phyloP scores from a whole-genome alignment of 2,329 filamentous ascomycete species.

The Botryosphaeria dothidea region DNA sequence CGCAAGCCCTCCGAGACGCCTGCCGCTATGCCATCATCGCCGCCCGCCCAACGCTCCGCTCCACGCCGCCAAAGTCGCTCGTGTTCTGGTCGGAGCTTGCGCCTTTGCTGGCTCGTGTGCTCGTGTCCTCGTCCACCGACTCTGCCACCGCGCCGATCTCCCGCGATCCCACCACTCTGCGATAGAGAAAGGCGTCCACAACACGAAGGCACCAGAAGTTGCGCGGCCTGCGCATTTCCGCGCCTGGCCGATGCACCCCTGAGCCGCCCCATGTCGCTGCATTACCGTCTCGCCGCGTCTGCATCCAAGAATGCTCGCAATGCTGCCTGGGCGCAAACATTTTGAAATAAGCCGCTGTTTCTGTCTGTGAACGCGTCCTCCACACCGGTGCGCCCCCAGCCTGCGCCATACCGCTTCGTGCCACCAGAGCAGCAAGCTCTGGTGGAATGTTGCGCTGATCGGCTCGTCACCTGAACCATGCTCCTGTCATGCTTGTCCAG shows the following conservation, averaged over 20 bases:
- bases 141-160: slow-evolving; percentile 7
- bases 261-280: slow-evolving; percentile 7
- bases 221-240: not conserved
- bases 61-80: not conserved
- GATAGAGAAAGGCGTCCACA: not conserved
- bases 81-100: not conserved
- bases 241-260: not conserved
- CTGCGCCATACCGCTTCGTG: not conserved
- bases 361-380: not conserved
- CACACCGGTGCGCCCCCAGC: not conserved
- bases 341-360: slow-evolving; percentile 4
- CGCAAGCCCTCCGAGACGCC: not conserved
- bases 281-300: not conserved
- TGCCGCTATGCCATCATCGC: slow-evolving; percentile 13
- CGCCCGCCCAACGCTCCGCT: not conserved
- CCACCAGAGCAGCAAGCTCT: not conserved
- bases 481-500: not conserved
- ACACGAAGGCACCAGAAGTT: not conserved
- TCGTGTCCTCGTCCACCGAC: not conserved
- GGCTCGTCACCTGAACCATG: not conserved
- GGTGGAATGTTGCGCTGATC: not conserved
- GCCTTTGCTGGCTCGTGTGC: slow-evolving; percentile 1
- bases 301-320: not conserved
- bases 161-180: not conserved
- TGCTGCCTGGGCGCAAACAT: not conserved